phyloP scores from a whole-genome alignment of 2,329 filamentous ascomycete species.

The Neoscytalidium dimidiatum region DNA sequence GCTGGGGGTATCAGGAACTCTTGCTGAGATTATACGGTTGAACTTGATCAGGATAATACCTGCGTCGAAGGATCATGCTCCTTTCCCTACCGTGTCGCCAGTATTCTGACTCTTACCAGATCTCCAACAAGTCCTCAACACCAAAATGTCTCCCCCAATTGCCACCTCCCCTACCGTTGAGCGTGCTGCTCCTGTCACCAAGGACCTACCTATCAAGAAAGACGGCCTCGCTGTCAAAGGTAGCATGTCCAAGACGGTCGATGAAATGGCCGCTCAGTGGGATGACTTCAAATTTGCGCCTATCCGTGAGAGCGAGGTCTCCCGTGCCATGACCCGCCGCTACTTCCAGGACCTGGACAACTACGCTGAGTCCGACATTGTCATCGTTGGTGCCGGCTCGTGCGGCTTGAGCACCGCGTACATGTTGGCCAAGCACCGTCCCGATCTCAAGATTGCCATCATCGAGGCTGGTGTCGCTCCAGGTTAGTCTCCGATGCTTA shows the following conservation, averaged over 20 bases:
- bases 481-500: slow-evolving; percentile 36
- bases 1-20: slow-evolving; percentile 12
- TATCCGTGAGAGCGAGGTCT: slow-evolving; percentile 90
- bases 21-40: slow-evolving; percentile 85
- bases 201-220: slow-evolving; percentile 34
- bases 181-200: slow-evolving; percentile 42
- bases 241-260: slow-evolving; percentile 57
- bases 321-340: slow-evolving; percentile 87
- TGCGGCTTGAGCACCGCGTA: slow-evolving; percentile 86
- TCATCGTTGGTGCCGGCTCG: slow-evolving; percentile 88
- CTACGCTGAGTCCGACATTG: slow-evolving; percentile 90
- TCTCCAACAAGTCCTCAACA: slow-evolving; percentile 37
- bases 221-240: slow-evolving; percentile 44
- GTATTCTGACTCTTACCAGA: slow-evolving; percentile 32
- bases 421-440: slow-evolving; percentile 77
- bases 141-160: slow-evolving; percentile 75
- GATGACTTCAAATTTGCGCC: slow-evolving; percentile 78
- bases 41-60: slow-evolving; percentile 99
- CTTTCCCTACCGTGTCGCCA: slow-evolving; percentile 47
- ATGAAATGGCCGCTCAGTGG: slow-evolving; percentile 75
- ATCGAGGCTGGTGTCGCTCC: slow-evolving; percentile 86
- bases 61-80: slow-evolving; percentile 94
- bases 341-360: slow-evolving; percentile 89
- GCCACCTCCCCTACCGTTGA: slow-evolving; percentile 57
- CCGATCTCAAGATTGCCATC: slow-evolving; percentile 89